Conservation (phyloP, 345 rosid species). For the Brassica nigra region DNA sequence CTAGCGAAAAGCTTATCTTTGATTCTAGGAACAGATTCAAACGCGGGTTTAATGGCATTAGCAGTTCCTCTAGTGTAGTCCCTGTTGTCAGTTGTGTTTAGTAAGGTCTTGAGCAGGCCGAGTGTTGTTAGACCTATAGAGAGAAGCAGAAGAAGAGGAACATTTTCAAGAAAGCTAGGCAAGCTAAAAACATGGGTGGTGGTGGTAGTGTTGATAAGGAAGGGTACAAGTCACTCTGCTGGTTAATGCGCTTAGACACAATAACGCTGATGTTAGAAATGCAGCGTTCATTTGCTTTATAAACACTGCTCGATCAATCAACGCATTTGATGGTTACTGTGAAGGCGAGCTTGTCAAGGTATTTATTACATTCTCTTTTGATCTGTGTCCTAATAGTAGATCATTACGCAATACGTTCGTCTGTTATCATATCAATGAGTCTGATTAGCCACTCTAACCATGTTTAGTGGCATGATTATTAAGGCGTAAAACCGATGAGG, state of each 20-base stretch:
- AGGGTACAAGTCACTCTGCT: conserved; percentile 63
- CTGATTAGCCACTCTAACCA: too few species aligned
- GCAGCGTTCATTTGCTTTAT: conserved; percentile 80
- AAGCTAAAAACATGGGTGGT: conserved; percentile 33
- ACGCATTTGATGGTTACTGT: conserved; percentile 11
- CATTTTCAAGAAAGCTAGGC: conserved; percentile 44
- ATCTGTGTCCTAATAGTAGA: too few species aligned
- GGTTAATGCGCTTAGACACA: conserved; percentile 56
- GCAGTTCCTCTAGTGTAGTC: conserved; percentile 89
- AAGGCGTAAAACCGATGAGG: conserved; percentile 38
- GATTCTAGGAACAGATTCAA: conserved; percentile 74
- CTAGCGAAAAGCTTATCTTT: conserved; percentile 74
- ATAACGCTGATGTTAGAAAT: conserved; percentile 58
- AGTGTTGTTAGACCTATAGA: conserved; percentile 39
- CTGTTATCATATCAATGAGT: too few species aligned
- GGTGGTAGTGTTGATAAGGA: conserved; percentile 34
- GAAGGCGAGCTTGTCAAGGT: too few species aligned
- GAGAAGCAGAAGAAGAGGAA: conserved; percentile 48
- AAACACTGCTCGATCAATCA: conserved; percentile 79
- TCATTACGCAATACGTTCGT: too few species aligned
- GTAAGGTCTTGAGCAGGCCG: conserved; percentile 55
- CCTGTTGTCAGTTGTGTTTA: conserved; percentile 56
- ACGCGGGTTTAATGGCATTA: conserved; percentile 80
- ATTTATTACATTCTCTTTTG: too few species aligned
- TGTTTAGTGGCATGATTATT: too few species aligned